Base-by-base conservation (phyloP, 2,329 filamentous ascomycete genomes). In the Grosmannia serpens region DNA sequence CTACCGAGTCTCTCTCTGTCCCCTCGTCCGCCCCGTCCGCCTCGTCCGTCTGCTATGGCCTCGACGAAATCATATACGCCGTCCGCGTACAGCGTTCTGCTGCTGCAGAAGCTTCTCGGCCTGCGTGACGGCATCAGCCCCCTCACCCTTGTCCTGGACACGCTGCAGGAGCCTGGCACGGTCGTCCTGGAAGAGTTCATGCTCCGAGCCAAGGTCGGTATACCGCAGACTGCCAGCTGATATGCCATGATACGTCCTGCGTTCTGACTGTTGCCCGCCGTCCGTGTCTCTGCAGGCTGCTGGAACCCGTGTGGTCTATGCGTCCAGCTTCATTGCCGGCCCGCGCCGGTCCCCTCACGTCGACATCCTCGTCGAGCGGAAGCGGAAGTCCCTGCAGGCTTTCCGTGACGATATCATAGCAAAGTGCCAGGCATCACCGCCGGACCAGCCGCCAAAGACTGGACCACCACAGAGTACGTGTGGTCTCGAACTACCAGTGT, bases 91-190 rank as follows among this genome's bases (percentile, higher is more conserved):
- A 66, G 64, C 59, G 60, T 65, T 6, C 59, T 68, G 44, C 61
- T 68, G 29, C 59, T 67, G 31, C 66, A 68, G 58, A 67, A 67
- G 52, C 57, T 68, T 51, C 63, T 68, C 35, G 65, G 55, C 49
- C 60, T 66, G 35, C 61, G 64, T 33, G 62, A 65, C 24, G 74
- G 75, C 11, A 72, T 76, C 55, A 67, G 70, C 38, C 66, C 72
- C 20, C 67, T 76, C 13, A 73, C 74, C n/a, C 65, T 74, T 35
- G 66, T 75, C 9, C 66, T 76, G n/a, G 64, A 68, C 24, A 89
- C 80, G 38, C 77, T 96, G 33, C 90, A 95, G 73, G 91, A 96
- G 72, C 84, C 85, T 29, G 88, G 85, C 8, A 78, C 77, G 33
- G 85, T 85, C 0, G 73, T 96, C 4, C 63, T 92, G 2, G 73